Conservation (phyloP, 2,329 filamentous ascomycete species). For the Ascochyta koolunga region DNA sequence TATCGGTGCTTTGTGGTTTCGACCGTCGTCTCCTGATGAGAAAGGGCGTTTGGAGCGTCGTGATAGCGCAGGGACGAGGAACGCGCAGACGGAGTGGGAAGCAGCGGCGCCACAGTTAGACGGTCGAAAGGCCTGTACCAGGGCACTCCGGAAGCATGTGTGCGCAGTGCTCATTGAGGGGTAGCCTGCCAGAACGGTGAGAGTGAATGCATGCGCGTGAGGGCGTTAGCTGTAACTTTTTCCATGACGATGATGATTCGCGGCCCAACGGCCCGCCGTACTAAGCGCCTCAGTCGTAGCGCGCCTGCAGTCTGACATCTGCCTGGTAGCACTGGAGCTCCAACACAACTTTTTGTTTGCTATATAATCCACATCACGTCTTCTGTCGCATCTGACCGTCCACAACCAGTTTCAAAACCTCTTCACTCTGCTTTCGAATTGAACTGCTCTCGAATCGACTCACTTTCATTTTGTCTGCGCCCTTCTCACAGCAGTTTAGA, state of each 20-base stretch:
- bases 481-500: not conserved
- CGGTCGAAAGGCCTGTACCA: constrained; percentile 45
- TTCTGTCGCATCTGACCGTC: not conserved
- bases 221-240: constrained; percentile 32
- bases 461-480: not conserved
- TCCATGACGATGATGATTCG: constrained; percentile 31
- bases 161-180: constrained; percentile 48
- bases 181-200: constrained; percentile 18
- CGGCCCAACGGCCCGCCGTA: constrained; percentile 12
- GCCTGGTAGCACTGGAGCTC: constrained; percentile 5
- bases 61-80: constrained; percentile 42
- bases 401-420: not conserved
- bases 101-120: constrained; percentile 26
- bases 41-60: constrained; percentile 34
- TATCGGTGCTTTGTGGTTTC: constrained; percentile 5
- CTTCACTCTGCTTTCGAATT: not conserved
- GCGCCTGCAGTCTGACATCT: constrained; percentile 15
- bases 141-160: constrained; percentile 45
- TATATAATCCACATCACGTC: not conserved
- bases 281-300: constrained; percentile 12
- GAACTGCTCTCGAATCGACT: not conserved
- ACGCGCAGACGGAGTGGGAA: constrained; percentile 38
- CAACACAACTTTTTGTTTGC: constrained; percentile 3
- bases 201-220: constrained; percentile 22
- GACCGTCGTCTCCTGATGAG: constrained; percentile 28